These are phyloP conservation scores for Vicia faba DNA, from an alignment of 306 rosid genomes.

Conservation along the genomic window DNA sequence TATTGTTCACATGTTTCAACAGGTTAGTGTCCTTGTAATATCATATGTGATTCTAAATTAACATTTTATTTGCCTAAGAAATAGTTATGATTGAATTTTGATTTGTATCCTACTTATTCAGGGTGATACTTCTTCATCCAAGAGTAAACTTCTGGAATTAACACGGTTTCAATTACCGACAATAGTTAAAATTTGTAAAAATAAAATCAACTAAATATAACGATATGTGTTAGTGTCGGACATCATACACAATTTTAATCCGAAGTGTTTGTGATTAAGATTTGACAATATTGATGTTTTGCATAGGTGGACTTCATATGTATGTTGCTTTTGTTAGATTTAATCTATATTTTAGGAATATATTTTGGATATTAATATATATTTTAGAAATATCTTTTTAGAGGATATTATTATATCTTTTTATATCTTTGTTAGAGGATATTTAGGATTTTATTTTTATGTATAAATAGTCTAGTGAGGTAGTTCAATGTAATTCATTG, in stretches of 20 bases:
- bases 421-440: no score
- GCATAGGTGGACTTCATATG: conserved; percentile 44
- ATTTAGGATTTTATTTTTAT: no score
- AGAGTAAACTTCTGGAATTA: conserved; percentile 52
- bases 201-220: no score
- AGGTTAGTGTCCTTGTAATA: no score
- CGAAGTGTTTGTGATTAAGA: neutral
- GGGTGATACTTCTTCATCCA: conserved; percentile 49
- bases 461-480: no score
- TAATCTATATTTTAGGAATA: no score
- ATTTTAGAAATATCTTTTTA: no score
- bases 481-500: no score
- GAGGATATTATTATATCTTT: no score
- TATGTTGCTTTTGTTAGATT: conserved; percentile 14
- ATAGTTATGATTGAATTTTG: conserved; percentile 1
- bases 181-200: no score
- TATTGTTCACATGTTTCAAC: conserved; percentile 35
- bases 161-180: no score
- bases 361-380: no score
- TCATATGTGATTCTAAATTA: neutral
- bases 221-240: neutral
- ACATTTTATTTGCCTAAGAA: neutral
- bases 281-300: conserved; percentile 28
- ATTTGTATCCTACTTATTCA: conserved; percentile 27
- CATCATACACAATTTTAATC: neutral